Evolutionary conservation across 2,329 filamentous ascomycete genomes (phyloP), one percentile per base, ranked within the genome.

Genomic region (Ophiostoma australiae): DNA sequence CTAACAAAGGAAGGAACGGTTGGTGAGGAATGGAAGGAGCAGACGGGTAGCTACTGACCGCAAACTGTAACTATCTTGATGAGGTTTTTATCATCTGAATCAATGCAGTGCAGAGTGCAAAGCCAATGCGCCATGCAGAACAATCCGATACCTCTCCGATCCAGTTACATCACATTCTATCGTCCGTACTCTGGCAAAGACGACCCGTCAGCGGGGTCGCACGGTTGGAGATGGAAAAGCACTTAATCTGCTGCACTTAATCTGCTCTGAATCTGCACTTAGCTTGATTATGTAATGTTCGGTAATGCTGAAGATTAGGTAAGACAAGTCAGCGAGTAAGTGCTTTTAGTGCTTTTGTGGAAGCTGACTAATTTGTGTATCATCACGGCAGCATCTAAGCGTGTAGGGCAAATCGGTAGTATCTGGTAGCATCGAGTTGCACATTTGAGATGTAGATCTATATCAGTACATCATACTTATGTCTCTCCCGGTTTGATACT

Each of bases 211-310:
- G 58, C 58, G 58, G 58, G 58, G 58, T 61, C 52, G 58, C 23
- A 11, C 23, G 58, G 58, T 33, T 61, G 55, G 48, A 17, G 3
- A 31, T 31, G n/a, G 23, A 15, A 63, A 63, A 63, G 27, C 58
- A 63, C 58, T 63, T 63, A 55, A 55, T 55, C 52, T 55, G 52
- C 52, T 17, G 23, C 52, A 58, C 52, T 58, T 58, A 33, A 63
- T 63, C 58, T 63, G 27, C 39, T 11, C 39, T 41, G 11, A 41
- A 41, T 41, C 39, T 41, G 58, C 27, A 63, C 58, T 63, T 63
- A 33, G 15, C 10, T 1, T 63, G 58, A 63, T 63, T 63, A 63
- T 63, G 58, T 63, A 33, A 63, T 63, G 17, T 35, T 33, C 1
- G 10, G 23, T 58, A 48, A n/a, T 17, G 10, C 11, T 58, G 52